Evolutionary conservation across 2,329 filamentous ascomycete genomes (phyloP).

Genomic region (Xylariales sp.): DNA sequence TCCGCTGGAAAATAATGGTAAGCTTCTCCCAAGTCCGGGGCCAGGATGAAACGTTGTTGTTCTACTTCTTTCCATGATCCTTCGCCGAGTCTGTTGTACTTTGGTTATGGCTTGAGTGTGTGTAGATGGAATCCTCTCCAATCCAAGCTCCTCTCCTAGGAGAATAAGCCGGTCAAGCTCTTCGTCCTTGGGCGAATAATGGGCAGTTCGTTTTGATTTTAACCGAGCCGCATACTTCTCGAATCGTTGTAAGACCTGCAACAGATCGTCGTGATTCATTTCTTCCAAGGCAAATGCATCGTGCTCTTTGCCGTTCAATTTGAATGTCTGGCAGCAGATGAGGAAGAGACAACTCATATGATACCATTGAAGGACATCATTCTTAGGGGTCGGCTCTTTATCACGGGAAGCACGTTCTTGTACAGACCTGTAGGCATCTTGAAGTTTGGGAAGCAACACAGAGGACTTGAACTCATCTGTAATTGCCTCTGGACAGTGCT

Average conservation of each 20-base stretch:
- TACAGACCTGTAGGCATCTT: neutral
- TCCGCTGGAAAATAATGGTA: neutral
- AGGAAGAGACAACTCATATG: slow-evolving; percentile 1
- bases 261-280: neutral
- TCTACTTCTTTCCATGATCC: neutral
- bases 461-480: neutral
- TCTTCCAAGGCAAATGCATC: neutral
- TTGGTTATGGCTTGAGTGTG: neutral
- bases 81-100: neutral
- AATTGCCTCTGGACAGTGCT: neutral
- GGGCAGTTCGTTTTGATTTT: neutral
- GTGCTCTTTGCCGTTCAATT: neutral
- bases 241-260: neutral
- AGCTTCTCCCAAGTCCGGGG: neutral
- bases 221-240: neutral
- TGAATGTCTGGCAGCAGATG: neutral
- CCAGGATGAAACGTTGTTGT: slow-evolving; percentile 1
- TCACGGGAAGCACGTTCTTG: neutral
- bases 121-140: neutral
- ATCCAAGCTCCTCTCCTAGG: neutral
- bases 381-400: slow-evolving; percentile 1
- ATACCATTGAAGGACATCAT: slow-evolving; percentile 1
- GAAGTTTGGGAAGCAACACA: neutral
- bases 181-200: neutral
- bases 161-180: neutral